Evolutionary conservation across 441 rosid genomes (phyloP).

Genomic region (Eutrema salsugineum): DNA sequence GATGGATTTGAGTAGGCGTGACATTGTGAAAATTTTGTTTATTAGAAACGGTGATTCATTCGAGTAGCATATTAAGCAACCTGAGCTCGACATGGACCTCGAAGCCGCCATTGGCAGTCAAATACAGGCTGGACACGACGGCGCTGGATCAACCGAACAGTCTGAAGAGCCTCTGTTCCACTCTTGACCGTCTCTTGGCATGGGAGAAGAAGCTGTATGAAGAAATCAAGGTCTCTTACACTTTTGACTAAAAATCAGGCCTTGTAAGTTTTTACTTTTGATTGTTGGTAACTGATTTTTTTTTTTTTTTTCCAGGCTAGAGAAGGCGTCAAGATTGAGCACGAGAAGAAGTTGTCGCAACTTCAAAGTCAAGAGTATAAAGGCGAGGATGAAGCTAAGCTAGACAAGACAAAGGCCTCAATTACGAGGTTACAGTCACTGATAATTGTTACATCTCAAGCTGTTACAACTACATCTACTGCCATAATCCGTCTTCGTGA

Average conservation of each 20-base stretch:
- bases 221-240: conserved; percentile 10
- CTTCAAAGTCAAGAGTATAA: conserved; percentile 87
- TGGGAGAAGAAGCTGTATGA: conserved; percentile 89
- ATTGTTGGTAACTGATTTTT: neutral
- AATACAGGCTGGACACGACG: conserved; percentile 59
- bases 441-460: conserved; percentile 71
- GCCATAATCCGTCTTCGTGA: conserved; percentile 72
- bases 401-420: conserved; percentile 77
- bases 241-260: neutral
- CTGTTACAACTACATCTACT: conserved; percentile 77
- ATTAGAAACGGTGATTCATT: conserved; percentile 35
- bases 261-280: neutral
- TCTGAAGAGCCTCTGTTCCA: conserved; percentile 71
- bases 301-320: conserved; percentile 40
- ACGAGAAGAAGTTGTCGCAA: conserved; percentile 66
- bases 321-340: conserved; percentile 85
- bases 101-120: conserved; percentile 85
- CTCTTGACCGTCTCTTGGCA: conserved; percentile 78
- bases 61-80: conserved; percentile 71
- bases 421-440: conserved; percentile 61
- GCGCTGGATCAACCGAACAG: conserved; percentile 49
- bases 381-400: conserved; percentile 67
- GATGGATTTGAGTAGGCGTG: neutral
- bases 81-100: conserved; percentile 90
- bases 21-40: neutral